A percentile compares a stretch with the other conserved stretches of the same genome.
phyloP scores from a whole-genome alignment of 345 rosid species.

The Mercurialis annua region DNA sequence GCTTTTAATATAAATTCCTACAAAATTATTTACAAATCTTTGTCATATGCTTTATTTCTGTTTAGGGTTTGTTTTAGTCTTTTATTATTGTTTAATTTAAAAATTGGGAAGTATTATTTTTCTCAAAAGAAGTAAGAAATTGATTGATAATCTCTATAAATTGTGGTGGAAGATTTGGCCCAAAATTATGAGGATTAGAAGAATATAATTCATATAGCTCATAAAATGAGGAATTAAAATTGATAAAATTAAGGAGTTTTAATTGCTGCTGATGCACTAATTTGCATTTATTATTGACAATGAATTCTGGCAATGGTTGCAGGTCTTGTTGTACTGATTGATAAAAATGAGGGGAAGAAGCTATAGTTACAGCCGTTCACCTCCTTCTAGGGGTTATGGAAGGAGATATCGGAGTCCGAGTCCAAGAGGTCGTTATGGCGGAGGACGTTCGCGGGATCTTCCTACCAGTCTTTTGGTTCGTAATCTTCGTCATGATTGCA shows the following conservation, averaged over 20 bases:
- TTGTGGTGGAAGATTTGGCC: too few species aligned
- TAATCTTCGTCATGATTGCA: conserved; percentile 72
- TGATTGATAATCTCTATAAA: too few species aligned
- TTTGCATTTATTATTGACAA: not conserved
- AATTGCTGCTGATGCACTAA: not conserved
- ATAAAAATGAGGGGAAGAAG: conserved; percentile 69
- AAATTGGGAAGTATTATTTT: too few species aligned
- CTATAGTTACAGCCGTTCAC: conserved; percentile 82
- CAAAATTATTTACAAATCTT: too few species aligned
- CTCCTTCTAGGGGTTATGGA: conserved; percentile 60
- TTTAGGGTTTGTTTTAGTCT: not conserved
- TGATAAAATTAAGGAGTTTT: too few species aligned
- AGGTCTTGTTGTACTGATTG: conserved; percentile 7
- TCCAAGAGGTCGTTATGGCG: conserved; percentile 54
- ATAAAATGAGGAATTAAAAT: too few species aligned
- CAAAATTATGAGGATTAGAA: too few species aligned
- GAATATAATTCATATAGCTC: too few species aligned
- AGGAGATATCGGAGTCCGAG: conserved; percentile 67
- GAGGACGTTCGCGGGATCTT: conserved; percentile 52
- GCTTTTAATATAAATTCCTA: not conserved
- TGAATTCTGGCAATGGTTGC: not conserved
- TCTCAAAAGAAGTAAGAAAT: too few species aligned
- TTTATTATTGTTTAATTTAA: not conserved
- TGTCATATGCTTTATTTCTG: not conserved
- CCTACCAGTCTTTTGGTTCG: conserved; percentile 90